phyloP scores from a whole-genome alignment of 2,329 filamentous ascomycete species.

The Tolypocladium ovalisporum region DNA sequence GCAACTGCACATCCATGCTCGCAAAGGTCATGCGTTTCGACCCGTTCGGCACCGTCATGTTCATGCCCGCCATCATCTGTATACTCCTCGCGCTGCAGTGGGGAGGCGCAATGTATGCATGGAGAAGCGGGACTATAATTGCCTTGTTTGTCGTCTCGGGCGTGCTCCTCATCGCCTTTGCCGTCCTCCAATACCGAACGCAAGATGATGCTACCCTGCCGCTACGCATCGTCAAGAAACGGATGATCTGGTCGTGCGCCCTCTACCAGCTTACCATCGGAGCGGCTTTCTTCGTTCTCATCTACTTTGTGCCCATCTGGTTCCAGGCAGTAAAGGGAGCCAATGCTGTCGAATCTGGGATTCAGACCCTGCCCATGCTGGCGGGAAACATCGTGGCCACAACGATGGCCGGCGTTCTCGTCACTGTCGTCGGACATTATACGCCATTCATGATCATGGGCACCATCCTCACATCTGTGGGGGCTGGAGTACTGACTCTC shows the following conservation, averaged over 20 bases:
- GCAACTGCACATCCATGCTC: neutral
- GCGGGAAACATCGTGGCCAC: neutral
- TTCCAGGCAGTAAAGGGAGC: neutral
- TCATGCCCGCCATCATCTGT: neutral
- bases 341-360: neutral
- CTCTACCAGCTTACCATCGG: neutral
- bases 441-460: neutral
- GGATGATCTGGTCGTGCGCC: neutral
- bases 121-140: neutral
- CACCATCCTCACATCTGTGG: neutral
- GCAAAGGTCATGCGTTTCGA: neutral
- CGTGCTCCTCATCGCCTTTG: neutral
- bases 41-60: neutral
- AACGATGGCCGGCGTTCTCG: neutral
- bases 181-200: neutral
- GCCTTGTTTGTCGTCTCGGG: neutral
- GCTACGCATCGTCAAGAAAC: neutral
- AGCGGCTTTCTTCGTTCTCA: neutral
- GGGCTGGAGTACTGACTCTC: neutral
- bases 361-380: neutral
- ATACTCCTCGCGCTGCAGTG: neutral
- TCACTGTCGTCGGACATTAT: neutral
- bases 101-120: neutral
- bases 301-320: neutral
- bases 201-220: neutral